Evolutionary conservation across 2,329 filamentous ascomycete genomes (phyloP).

Genomic region (Dothistroma septosporum): DNA sequence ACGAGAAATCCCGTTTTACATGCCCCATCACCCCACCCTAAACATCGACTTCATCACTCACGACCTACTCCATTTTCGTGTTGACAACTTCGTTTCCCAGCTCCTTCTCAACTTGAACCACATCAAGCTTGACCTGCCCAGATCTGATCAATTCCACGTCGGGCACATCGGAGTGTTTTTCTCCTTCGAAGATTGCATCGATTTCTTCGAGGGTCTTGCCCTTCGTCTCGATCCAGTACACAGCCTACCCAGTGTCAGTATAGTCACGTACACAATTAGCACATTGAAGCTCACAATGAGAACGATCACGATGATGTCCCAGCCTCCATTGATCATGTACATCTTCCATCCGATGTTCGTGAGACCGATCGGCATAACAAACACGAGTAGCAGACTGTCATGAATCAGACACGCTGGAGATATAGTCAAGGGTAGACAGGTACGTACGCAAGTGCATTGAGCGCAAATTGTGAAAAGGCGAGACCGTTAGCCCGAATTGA

Average conservation of each 20-base stretch:
- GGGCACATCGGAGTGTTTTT: slow-evolving; percentile 27
- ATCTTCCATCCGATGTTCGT: slow-evolving; percentile 47
- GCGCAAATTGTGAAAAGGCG: slow-evolving; percentile 22
- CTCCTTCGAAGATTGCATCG: slow-evolving; percentile 31
- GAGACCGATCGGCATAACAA: slow-evolving; percentile 53
- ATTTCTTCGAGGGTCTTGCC: slow-evolving; percentile 32
- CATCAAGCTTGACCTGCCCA: slow-evolving; percentile 20
- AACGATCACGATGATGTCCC: slow-evolving; percentile 38
- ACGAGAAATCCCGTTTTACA: neutral
- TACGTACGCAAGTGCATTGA: slow-evolving; percentile 27
- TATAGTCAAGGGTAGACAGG: neutral
- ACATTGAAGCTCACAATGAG: slow-evolving; percentile 36
- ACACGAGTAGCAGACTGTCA: slow-evolving; percentile 36
- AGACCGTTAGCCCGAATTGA: slow-evolving; percentile 47
- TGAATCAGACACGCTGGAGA: neutral
- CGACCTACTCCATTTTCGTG: slow-evolving; percentile 11
- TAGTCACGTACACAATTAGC: neutral
- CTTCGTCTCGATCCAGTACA: slow-evolving; percentile 31
- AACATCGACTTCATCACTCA: too few relatives aligned
- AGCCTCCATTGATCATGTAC: slow-evolving; percentile 45
- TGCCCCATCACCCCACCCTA: neutral
- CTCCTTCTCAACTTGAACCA: slow-evolving; percentile 18
- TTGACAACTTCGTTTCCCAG: slow-evolving; percentile 12
- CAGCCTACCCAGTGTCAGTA: slow-evolving; percentile 28
- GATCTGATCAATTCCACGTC: slow-evolving; percentile 24